A percentile compares a stretch with the other conserved stretches of the same genome.
These are phyloP conservation scores for Globisporangium alternatum DNA, from an alignment of 352 stramenopile species.

Conservation along the genomic window DNA sequence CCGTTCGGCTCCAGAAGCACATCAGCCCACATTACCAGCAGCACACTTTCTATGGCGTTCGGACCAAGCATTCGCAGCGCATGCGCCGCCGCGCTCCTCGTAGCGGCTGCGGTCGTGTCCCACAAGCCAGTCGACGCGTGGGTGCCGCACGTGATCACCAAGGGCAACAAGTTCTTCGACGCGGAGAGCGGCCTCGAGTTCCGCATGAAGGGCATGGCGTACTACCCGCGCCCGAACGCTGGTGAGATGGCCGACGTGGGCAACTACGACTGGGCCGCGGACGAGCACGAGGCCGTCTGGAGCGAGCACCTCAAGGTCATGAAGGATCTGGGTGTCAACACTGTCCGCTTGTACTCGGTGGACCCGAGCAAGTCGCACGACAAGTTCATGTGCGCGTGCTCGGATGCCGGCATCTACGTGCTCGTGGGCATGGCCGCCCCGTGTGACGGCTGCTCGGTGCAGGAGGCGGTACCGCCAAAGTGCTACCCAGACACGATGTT, in stretches of 20 bases:
- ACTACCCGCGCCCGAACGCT: slow-evolving; percentile 65
- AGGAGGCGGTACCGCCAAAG: slow-evolving; percentile 28
- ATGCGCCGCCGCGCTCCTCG: slow-evolving; percentile 3
- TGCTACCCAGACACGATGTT: slow-evolving; percentile 51
- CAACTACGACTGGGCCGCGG: slow-evolving; percentile 62
- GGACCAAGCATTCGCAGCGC: slow-evolving; percentile 2
- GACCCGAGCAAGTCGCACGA: slow-evolving; percentile 61
- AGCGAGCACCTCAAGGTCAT: slow-evolving; percentile 41
- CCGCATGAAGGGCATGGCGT: slow-evolving; percentile 66
- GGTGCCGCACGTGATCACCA: slow-evolving; percentile 36
- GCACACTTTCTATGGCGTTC: background rate
- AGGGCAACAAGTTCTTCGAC: slow-evolving; percentile 77
- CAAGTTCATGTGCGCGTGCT: slow-evolving; percentile 73
- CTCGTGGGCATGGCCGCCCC: slow-evolving; percentile 45
- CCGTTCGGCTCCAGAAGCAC: background rate
- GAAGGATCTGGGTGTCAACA: slow-evolving; percentile 60
- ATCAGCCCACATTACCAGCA: background rate
- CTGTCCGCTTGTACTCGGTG: slow-evolving; percentile 64
- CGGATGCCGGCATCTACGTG: slow-evolving; percentile 51
- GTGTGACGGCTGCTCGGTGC: slow-evolving; percentile 35
- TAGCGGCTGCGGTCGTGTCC: background rate
- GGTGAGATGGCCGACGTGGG: slow-evolving; percentile 35
- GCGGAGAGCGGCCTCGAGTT: slow-evolving; percentile 48
- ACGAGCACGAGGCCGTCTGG: slow-evolving; percentile 62
- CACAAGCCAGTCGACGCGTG: slow-evolving; percentile 11